Percentiles rank a stretch among this genome's conserved stretches.
Evolutionary conservation across 2,329 filamentous ascomycete species (phyloP).

Genomic region (Colletotrichum theobromicola): DNA sequence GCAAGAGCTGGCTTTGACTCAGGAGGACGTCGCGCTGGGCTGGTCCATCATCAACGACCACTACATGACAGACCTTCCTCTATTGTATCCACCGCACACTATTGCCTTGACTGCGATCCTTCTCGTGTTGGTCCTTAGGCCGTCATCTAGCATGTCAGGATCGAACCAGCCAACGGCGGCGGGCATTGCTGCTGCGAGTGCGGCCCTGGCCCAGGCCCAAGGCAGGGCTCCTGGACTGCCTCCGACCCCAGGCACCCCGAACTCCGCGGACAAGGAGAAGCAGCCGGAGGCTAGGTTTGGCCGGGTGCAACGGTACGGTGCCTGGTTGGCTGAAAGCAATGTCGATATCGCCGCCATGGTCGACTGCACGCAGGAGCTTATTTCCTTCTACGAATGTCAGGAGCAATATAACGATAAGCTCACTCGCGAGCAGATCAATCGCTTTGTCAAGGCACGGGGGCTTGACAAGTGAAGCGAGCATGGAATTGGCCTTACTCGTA

Average conservation of each 20-base stretch:
- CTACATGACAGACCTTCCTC: conserved; percentile 88
- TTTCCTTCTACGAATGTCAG: conserved; percentile 81
- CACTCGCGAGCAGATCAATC: conserved; percentile 61
- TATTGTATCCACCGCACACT: conserved; percentile 84
- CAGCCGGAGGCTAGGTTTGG: conserved; percentile 62
- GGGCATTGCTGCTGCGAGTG: conserved; percentile 55
- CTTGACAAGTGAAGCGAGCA: conserved; percentile 52
- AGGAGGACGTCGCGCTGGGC: conserved; percentile 79
- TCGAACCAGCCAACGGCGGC: conserved; percentile 37
- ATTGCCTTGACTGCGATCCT: conserved; percentile 88
- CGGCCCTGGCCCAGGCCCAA: conserved; percentile 50
- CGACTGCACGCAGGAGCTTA: conserved; percentile 89
- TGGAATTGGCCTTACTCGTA: neutral
- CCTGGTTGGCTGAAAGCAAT: conserved; percentile 85
- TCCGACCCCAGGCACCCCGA: conserved; percentile 15
- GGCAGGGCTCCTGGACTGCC: conserved; percentile 16
- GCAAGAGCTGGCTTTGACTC: conserved; percentile 70
- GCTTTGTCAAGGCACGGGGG: conserved; percentile 63
- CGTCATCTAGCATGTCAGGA: conserved; percentile 43
- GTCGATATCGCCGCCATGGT: conserved; percentile 86
- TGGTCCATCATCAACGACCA: conserved; percentile 90
- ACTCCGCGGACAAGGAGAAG: conserved; percentile 44
- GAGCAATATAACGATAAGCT: conserved; percentile 67
- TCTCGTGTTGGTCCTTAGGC: conserved; percentile 81
- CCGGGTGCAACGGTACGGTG: conserved; percentile 70